Evolutionary conservation across 208 protist genomes (phyloP).

Genomic region (Acanthamoeba triangularis): DNA sequence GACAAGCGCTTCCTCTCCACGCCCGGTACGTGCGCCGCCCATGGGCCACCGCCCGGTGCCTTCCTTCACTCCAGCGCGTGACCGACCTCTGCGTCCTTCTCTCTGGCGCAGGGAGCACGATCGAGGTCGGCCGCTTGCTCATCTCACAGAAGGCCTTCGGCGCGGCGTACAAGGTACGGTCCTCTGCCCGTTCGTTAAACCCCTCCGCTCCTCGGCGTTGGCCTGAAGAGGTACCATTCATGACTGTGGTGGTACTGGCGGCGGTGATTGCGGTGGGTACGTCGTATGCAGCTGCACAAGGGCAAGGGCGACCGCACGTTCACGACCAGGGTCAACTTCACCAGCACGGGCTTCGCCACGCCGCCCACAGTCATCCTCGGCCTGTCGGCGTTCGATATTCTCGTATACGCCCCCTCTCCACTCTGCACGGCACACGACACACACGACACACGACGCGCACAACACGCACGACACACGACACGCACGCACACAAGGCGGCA

Average conservation of each 20-base stretch:
- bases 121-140: constrained; percentile 33
- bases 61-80: neutral
- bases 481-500: neutral
- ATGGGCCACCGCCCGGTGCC: neutral
- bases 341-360: constrained; percentile 14
- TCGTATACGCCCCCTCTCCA: neutral
- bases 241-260: neutral
- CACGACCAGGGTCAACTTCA: constrained; percentile 12
- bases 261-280: neutral
- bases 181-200: neutral
- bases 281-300: constrained; percentile 29
- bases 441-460: neutral
- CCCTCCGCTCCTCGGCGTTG: neutral
- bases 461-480: neutral
- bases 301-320: constrained; percentile 71
- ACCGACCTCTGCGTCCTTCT: too few species aligned
- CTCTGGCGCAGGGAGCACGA: neutral
- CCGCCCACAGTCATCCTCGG: constrained; percentile 30
- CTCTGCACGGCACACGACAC: too few species aligned
- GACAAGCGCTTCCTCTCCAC: constrained; percentile 21
- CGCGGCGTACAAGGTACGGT: constrained; percentile 55
- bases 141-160: constrained; percentile 27
- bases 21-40: neutral
- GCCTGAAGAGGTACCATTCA: neutral
- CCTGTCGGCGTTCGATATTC: constrained; percentile 69